These are phyloP conservation scores for Gossypium herbaceum DNA, from an alignment of 345 rosid species.

Conservation along the genomic window DNA sequence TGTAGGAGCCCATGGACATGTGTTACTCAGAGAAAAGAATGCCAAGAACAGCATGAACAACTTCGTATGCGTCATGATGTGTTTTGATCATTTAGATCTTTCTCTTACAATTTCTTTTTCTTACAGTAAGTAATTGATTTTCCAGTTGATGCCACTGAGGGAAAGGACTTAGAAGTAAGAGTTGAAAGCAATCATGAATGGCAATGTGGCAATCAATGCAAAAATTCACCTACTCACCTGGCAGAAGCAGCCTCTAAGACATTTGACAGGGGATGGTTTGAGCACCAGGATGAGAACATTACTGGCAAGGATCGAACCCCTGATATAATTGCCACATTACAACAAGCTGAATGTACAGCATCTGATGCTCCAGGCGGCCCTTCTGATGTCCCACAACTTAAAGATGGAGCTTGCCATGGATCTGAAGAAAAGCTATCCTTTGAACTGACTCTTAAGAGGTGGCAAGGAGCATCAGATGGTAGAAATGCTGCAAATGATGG, in stretches of 20 bases:
- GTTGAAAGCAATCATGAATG: slow-evolving; percentile 20
- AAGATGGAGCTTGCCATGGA: slow-evolving; percentile 31
- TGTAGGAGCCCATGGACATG: slow-evolving; percentile 30
- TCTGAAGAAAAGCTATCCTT: slow-evolving; percentile 39
- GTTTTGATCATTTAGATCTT: slow-evolving; percentile 1
- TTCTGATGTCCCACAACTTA: slow-evolving; percentile 32
- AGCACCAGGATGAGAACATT: slow-evolving; percentile 25
- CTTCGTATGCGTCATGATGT: slow-evolving; percentile 26
- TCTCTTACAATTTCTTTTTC: background rate
- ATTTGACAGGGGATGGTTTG: slow-evolving; percentile 21
- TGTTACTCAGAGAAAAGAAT: slow-evolving; percentile 29
- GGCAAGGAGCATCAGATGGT: slow-evolving; percentile 33
- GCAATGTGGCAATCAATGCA: slow-evolving; percentile 20
- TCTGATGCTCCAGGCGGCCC: slow-evolving; percentile 27
- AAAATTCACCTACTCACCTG: slow-evolving; percentile 17
- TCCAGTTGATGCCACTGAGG: slow-evolving; percentile 27
- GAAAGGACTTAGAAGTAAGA: slow-evolving; percentile 30
- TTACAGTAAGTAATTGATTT: background rate
- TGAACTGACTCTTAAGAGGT: slow-evolving; percentile 43
- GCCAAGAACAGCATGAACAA: slow-evolving; percentile 30
- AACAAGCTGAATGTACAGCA: slow-evolving; percentile 13
- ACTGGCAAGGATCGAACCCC: slow-evolving; percentile 3
- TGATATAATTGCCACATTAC: background rate
- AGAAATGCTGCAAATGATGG: slow-evolving; percentile 37
- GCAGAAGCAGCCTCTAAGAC: slow-evolving; percentile 28